Percentiles rank a stretch among this genome's conserved stretches.
phyloP scores from a whole-genome alignment of 805 yeast species.

The Candida methanosorbosa region DNA sequence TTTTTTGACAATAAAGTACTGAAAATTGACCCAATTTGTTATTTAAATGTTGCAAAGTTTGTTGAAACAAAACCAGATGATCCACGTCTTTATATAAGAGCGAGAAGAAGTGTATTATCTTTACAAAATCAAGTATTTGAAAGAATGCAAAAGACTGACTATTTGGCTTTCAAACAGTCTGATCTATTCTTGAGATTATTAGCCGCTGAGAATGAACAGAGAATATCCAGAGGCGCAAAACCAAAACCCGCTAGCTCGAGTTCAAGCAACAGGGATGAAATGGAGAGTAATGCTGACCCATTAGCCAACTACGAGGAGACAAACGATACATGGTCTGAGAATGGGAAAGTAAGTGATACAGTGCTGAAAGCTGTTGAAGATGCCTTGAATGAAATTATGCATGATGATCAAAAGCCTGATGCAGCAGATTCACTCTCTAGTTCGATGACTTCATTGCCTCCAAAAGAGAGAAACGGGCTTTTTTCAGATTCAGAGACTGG shows the following conservation, averaged over 20 bases:
- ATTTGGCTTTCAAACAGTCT: conserved; percentile 53
- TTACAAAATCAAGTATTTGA: conserved; percentile 47
- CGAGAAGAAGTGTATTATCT: conserved; percentile 50
- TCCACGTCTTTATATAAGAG: conserved; percentile 33
- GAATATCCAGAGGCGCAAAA: no score
- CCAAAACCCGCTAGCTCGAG: not conserved
- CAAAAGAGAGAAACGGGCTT: not conserved
- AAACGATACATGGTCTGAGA: conserved; percentile 23
- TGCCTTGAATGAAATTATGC: conserved; percentile 55
- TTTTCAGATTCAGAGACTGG: not conserved
- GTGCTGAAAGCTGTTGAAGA: conserved; percentile 58
- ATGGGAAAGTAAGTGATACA: conserved; percentile 29
- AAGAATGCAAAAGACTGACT: conserved; percentile 42
- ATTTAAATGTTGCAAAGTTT: conserved; percentile 29
- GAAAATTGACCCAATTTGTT: conserved; percentile 18
- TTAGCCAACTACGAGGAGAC: conserved; percentile 21
- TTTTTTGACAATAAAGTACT: conserved; percentile 29
- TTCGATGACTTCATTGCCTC: not conserved
- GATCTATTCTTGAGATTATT: conserved; percentile 44
- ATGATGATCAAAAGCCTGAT: conserved; percentile 6
- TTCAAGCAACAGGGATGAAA: conserved; percentile 8
- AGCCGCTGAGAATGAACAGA: conserved; percentile 27
- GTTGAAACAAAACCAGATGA: conserved; percentile 16
- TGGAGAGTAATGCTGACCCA: conserved; percentile 23
- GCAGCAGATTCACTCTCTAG: not conserved